A percentile compares a stretch with the other conserved stretches of the same genome.
phyloP scores from a whole-genome alignment of 768 basidiomycete genomes.

The Pisolithus marmoratus region DNA sequence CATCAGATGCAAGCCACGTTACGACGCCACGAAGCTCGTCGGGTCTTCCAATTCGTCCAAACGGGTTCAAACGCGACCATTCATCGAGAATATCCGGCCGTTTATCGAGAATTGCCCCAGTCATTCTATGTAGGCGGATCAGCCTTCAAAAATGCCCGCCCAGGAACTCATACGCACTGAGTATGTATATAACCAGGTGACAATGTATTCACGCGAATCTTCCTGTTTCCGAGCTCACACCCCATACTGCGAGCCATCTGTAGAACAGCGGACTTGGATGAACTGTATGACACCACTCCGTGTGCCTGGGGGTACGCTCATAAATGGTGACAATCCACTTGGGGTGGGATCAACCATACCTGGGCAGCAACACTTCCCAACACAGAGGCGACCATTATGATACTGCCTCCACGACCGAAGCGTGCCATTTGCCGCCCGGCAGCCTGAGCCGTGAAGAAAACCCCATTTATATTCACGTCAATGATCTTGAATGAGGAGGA shows the following conservation, averaged over 20 bases:
- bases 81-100: slow-evolving; percentile 57
- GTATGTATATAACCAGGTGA: slow-evolving; percentile 78
- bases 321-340: background rate
- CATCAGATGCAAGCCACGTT: slow-evolving; percentile 69
- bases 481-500: slow-evolving; percentile 39
- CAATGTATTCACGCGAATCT: slow-evolving; percentile 69
- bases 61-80: slow-evolving; percentile 65
- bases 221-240: slow-evolving; percentile 61
- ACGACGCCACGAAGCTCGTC: slow-evolving; percentile 72
- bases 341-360: slow-evolving; percentile 31
- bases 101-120: slow-evolving; percentile 61
- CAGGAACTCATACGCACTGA: slow-evolving; percentile 32
- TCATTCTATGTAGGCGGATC: slow-evolving; percentile 47
- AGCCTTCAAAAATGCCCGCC: background rate
- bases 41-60: slow-evolving; percentile 63
- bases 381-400: slow-evolving; percentile 57
- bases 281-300: slow-evolving; percentile 74
- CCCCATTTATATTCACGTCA: slow-evolving; percentile 59
- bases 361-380: slow-evolving; percentile 64
- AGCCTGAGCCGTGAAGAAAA: slow-evolving; percentile 57
- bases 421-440: slow-evolving; percentile 54
- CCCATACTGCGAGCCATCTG: slow-evolving; percentile 83
- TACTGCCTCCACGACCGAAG: slow-evolving; percentile 43
- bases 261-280: slow-evolving; percentile 70
- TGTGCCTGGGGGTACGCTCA: slow-evolving; percentile 47